These are phyloP conservation scores for Wallemia mellicola DNA, from an alignment of 1,284 basidiomycete species.

Conservation along the genomic window DNA sequence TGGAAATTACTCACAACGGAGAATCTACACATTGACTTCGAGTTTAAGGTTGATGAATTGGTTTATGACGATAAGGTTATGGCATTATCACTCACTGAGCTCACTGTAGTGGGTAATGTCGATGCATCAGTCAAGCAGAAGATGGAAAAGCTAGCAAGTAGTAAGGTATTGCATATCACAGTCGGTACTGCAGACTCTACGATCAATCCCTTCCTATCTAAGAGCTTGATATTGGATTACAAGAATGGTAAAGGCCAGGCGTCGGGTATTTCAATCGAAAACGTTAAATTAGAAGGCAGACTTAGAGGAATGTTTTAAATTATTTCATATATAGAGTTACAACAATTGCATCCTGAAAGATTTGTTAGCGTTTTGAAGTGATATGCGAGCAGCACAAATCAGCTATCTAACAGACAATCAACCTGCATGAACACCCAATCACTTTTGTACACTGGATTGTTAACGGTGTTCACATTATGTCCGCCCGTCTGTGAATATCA, in stretches of 20 bases:
- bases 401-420: background rate
- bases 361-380: no score
- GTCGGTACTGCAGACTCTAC: conserved; percentile 35
- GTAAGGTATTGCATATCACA: conserved; percentile 45
- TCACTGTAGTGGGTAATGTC: conserved; percentile 17
- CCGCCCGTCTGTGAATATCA: background rate
- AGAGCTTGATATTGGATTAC: conserved; percentile 29
- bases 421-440: background rate
- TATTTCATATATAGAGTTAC: background rate
- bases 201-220: conserved; percentile 41
- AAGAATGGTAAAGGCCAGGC: conserved; percentile 14
- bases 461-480: background rate
- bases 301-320: background rate
- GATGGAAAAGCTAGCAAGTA: conserved; percentile 15
- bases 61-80: conserved; percentile 54
- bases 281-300: background rate
- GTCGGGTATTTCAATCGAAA: background rate
- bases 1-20: conserved; percentile 25
- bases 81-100: conserved; percentile 33
- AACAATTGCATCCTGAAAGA: background rate
- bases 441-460: background rate
- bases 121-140: conserved; percentile 7
- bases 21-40: conserved; percentile 24
- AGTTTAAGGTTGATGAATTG: conserved; percentile 30
- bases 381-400: background rate